Percentiles rank a stretch among this genome's conserved stretches.
These are phyloP conservation scores for Amphibolis antarctica DNA, from an alignment of 106 monocot genomes.

Conservation along the genomic window DNA sequence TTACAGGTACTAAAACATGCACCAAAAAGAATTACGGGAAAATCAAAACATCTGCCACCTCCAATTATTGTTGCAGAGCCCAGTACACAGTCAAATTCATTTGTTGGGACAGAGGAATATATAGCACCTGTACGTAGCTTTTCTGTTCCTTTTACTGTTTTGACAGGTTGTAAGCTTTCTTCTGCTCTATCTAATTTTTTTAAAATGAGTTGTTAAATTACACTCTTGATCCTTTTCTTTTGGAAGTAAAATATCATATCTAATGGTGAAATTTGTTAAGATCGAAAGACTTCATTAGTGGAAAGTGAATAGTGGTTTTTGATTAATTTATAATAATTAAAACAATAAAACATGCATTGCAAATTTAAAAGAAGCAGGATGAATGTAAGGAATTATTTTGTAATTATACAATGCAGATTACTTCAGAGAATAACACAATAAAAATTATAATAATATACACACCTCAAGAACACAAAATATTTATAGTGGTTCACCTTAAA, in stretches of 20 bases:
- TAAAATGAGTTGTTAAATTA: background rate
- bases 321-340: too few relatives aligned
- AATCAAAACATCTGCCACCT: slow-evolving; percentile 39
- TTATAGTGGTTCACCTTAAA: background rate
- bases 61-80: slow-evolving; percentile 91
- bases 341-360: too few relatives aligned
- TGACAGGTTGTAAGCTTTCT: background rate
- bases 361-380: too few relatives aligned
- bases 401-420: too few relatives aligned
- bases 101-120: slow-evolving; percentile 98
- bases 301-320: too few relatives aligned
- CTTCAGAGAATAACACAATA: too few relatives aligned
- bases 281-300: too few relatives aligned
- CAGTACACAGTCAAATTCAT: slow-evolving; percentile 87
- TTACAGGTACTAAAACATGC: slow-evolving; percentile 63
- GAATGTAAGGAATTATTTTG: too few relatives aligned
- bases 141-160: background rate
- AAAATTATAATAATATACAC: too few relatives aligned
- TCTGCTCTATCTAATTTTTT: too few relatives aligned
- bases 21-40: slow-evolving; percentile 31
- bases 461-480: too few relatives aligned
- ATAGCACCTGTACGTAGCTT: slow-evolving; percentile 69
- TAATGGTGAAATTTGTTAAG: too few relatives aligned
- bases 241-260: background rate
- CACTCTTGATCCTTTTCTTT: background rate